A percentile compares a stretch with the other conserved stretches of the same genome.
Evolutionary conservation across 352 stramenopile genomes (phyloP).

Genomic region (Phytophthora aleatoria): DNA sequence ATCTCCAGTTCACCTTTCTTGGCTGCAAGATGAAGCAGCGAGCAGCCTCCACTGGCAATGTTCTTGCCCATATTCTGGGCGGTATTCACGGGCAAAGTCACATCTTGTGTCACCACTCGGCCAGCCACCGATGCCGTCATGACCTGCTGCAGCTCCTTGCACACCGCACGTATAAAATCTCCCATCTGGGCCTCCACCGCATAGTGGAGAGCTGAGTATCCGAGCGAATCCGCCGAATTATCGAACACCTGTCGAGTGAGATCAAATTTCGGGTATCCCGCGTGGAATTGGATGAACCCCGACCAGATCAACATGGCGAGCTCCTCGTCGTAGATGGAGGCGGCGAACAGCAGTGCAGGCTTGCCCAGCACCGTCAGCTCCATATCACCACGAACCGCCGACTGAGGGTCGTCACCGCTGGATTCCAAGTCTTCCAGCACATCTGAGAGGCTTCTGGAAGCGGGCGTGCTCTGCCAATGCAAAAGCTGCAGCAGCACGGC

Average conservation of each 20-base stretch:
- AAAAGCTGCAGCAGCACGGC: constrained; percentile 50
- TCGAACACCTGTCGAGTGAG: constrained; percentile 69
- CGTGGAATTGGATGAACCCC: constrained; percentile 56
- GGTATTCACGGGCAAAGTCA: constrained; percentile 67
- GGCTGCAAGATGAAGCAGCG: constrained; percentile 71
- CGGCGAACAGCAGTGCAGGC: constrained; percentile 74
- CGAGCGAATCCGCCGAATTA: constrained; percentile 70
- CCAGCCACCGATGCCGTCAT: constrained; percentile 21
- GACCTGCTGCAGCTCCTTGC: constrained; percentile 28
- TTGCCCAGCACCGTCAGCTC: constrained; percentile 78
- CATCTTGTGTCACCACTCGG: constrained; percentile 58
- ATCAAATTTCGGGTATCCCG: constrained; percentile 41
- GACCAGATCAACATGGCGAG: constrained; percentile 67
- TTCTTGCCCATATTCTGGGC: constrained; percentile 68
- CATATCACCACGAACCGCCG: constrained; percentile 29
- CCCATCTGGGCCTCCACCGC: constrained; percentile 76
- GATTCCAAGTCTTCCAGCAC: constrained; percentile 44
- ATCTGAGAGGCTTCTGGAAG: constrained; percentile 27
- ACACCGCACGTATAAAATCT: constrained; percentile 46
- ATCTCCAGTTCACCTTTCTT: constrained; percentile 62
- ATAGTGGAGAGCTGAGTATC: constrained; percentile 78
- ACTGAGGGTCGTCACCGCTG: constrained; percentile 11
- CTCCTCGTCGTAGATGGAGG: constrained; percentile 88
- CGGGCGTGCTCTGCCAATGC: constrained; percentile 46
- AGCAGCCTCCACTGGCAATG: constrained; percentile 73